Base-by-base conservation (phyloP, 208 protist species). In the Entamoeba invadens region DNA sequence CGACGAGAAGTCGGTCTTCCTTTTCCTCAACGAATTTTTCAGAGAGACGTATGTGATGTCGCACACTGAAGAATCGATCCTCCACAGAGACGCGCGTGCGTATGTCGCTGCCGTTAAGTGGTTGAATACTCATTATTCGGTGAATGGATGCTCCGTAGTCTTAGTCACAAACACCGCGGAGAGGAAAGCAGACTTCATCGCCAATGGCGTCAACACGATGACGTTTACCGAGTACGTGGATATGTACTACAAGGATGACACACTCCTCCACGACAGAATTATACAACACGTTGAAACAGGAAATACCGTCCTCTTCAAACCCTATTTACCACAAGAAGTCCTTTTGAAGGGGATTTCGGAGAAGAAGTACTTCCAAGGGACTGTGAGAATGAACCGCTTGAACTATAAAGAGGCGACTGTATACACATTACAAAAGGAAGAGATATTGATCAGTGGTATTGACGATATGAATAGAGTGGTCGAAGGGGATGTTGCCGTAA, bases 401-500 rank as follows among this genome's bases (percentile, higher is more conserved):
- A 96, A 96, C 44, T 96, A 93, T 45, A 91, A 18, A 35, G 93
- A 93, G 45, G 94, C 92, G 12, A 47, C 16, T 94, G 68, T 92
- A 12, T 45, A 45, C 45, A 31, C 45, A 2, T 57, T 16, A 44
- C 35, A 77, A 93, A 38, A 94, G 10, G 94, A 38, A 94, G 25
- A n/a, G 44, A 77, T 94, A 44, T 45, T 93, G n/a, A 91, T 93
- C 12, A 44, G 14, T 47, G 50, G 93, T 44, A 31, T 31, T 12
- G 5, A 94, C 18, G 68, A 92, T 38, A 46, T 95, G 10, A 95
- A 96, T 68, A 44, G 95, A 44, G 77, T 93, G 25, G n/a, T 94
- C 0, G 45, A 95, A 57, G 92, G 94, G 6, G 95, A 96, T 94
- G 6, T 94, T 10, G 95, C 96, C 14, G 95, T 50, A 16, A 47